Conservation (phyloP, 768 basidiomycete species). For the Auricularia auricula-judae region DNA sequence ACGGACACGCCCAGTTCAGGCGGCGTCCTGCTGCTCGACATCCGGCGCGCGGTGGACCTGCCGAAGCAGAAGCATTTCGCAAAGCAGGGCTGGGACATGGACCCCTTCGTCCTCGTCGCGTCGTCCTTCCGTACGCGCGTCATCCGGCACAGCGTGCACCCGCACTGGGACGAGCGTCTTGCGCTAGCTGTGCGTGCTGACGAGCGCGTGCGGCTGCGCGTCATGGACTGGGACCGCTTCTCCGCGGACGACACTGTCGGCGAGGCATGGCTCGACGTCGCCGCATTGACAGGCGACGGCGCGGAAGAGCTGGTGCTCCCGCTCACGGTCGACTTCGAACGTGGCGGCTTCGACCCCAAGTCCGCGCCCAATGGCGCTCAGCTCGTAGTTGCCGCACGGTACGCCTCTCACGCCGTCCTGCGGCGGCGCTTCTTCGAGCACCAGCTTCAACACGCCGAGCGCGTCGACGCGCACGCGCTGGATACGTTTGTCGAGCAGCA, state of each 20-base stretch:
- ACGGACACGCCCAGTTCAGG: background rate
- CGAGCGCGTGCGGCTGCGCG: background rate
- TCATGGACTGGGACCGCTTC: conserved; percentile 4
- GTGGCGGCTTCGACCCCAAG: background rate
- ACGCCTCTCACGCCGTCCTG: conserved; percentile 2
- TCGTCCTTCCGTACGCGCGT: conserved; percentile 1
- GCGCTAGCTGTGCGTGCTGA: background rate
- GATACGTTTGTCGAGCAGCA: no score
- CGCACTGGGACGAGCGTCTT: conserved; percentile 3
- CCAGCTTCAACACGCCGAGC: background rate
- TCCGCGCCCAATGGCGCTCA: background rate
- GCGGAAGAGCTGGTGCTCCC: background rate
- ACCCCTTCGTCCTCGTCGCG: conserved; percentile 4
- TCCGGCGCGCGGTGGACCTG: conserved; percentile 1
- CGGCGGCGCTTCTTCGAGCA: conserved; percentile 2
- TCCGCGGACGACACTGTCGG: background rate
- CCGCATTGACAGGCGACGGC: background rate
- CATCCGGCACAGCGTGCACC: conserved; percentile 5
- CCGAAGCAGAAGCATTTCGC: conserved; percentile 1
- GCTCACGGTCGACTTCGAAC: background rate
- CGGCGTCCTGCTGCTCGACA: conserved; percentile 4
- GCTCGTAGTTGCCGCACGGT: background rate
- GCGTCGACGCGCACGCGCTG: no score
- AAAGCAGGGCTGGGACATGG: conserved; percentile 4
- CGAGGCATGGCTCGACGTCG: background rate